phyloP scores from a whole-genome alignment of 352 stramenopile species.

The Globisporangium splendens region DNA sequence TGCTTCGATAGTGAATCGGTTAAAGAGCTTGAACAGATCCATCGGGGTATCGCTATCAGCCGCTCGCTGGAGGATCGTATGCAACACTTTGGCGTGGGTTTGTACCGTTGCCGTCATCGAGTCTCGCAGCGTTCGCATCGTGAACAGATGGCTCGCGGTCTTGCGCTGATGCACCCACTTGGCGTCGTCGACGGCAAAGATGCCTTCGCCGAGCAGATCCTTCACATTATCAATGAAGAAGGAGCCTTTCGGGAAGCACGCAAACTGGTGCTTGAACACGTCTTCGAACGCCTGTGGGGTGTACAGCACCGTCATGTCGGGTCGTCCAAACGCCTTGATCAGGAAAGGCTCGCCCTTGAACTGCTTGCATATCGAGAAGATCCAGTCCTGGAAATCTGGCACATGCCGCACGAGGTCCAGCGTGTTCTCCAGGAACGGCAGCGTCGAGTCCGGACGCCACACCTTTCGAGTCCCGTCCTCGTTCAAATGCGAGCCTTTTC shows the following conservation, averaged over 20 bases:
- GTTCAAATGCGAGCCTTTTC: not conserved
- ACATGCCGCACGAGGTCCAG: conserved; percentile 29
- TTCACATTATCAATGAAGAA: conserved; percentile 27
- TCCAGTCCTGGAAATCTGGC: conserved; percentile 41
- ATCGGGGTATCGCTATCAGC: conserved; percentile 16
- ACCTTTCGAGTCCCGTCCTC: conserved; percentile 4
- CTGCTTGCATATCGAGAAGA: conserved; percentile 22
- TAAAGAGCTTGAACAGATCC: conserved; percentile 35
- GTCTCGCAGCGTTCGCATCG: conserved; percentile 31
- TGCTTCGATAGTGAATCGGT: conserved; percentile 43
- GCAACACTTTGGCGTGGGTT: conserved; percentile 26
- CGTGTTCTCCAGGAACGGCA: conserved; percentile 35
- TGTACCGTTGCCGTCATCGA: conserved; percentile 43
- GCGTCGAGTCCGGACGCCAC: conserved; percentile 15
- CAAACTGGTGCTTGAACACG: conserved; percentile 62
- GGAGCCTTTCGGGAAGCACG: conserved; percentile 62
- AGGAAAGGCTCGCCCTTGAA: conserved; percentile 30
- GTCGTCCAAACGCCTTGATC: conserved; percentile 25
- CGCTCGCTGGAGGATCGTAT: conserved; percentile 20
- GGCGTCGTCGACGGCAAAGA: conserved; percentile 44
- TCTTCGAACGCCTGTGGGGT: conserved; percentile 44
- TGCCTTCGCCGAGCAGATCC: conserved; percentile 47
- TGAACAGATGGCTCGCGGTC: conserved; percentile 50
- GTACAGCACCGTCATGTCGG: conserved; percentile 32
- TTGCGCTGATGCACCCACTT: conserved; percentile 58